Percentiles rank a stretch among this genome's conserved stretches.
Evolutionary conservation across 2,329 filamentous ascomycete genomes (phyloP).

Genomic region (Pezicula rhizophila): DNA sequence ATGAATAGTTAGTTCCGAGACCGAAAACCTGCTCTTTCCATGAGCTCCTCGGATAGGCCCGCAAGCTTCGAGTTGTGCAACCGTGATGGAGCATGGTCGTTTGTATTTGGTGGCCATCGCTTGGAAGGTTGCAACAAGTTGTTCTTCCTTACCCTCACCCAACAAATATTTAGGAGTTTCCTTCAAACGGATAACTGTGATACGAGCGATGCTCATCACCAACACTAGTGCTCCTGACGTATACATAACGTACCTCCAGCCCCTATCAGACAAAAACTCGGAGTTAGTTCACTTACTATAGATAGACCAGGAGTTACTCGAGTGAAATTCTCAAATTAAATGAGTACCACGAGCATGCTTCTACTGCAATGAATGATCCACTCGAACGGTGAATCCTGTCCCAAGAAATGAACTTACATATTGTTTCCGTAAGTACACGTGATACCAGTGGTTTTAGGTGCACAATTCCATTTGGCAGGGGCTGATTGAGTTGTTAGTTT

Average conservation of each 20-base stretch:
- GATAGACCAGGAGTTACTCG: no score
- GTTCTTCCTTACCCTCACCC: conserved; percentile 44
- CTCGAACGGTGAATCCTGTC: no score
- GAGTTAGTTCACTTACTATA: no score
- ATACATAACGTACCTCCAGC: conserved; percentile 53
- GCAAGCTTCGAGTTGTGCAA: conserved; percentile 41
- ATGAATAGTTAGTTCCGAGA: conserved; percentile 40
- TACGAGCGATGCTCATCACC: conserved; percentile 43
- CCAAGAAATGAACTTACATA: conserved; percentile 16
- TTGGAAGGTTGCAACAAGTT: conserved; percentile 43
- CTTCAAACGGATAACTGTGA: conserved; percentile 45
- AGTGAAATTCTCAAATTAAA: no score
- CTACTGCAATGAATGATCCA: no score
- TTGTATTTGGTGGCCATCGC: conserved; percentile 46
- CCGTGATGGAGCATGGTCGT: conserved; percentile 43
- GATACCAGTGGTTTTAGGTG: conserved; percentile 26
- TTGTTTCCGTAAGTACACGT: conserved; percentile 45
- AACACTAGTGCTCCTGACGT: conserved; percentile 47
- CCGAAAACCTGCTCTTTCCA: conserved; percentile 27
- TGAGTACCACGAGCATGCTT: no score
- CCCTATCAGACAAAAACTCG: conserved; percentile 14
- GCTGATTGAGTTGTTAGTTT: conserved; percentile 2
- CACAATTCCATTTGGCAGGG: conserved; percentile 40
- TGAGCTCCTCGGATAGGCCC: conserved; percentile 26
- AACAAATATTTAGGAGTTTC: conserved; percentile 53